Evolutionary conservation across 139 green algal genomes (phyloP).

Genomic region (Mychonastes homosphaera): DNA sequence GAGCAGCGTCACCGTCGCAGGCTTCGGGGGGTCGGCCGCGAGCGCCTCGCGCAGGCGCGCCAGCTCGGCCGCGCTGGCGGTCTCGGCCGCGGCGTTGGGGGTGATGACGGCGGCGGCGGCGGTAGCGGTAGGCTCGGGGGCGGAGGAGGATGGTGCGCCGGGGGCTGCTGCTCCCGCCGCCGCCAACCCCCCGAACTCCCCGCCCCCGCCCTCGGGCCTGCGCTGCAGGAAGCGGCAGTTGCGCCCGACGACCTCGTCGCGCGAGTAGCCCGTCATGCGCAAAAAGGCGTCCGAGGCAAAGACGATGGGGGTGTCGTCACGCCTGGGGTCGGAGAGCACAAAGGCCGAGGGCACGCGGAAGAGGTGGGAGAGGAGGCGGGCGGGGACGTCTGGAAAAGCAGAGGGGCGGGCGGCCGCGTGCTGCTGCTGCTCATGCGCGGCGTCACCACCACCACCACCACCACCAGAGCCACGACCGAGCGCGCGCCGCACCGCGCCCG

Average conservation of each 20-base stretch:
- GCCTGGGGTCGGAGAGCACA: conserved; percentile 41
- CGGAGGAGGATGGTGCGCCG: no score
- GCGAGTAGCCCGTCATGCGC: conserved; percentile 41
- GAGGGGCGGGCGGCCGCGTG: conserved; percentile 6
- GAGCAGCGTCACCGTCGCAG: conserved; percentile 40
- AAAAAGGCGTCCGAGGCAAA: conserved; percentile 46
- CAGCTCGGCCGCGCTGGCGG: conserved; percentile 17
- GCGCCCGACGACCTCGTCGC: conserved; percentile 41
- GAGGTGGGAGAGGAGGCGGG: conserved; percentile 36
- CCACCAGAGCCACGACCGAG: neutral
- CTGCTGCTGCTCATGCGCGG: conserved; percentile 6
- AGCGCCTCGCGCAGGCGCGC: conserved; percentile 30
- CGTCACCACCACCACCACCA: neutral
- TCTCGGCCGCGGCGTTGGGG: conserved; percentile 33
- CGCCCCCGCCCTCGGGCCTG: no score
- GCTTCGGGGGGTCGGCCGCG: conserved; percentile 13
- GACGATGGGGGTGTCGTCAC: conserved; percentile 53
- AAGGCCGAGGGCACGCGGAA: conserved; percentile 43
- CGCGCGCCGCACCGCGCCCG: neutral
- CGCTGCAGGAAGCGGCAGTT: conserved; percentile 66
- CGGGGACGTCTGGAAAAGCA: conserved; percentile 20
- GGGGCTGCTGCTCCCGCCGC: no score
- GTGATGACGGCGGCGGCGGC: no score
- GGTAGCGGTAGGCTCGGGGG: no score
- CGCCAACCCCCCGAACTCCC: no score